phyloP scores from a whole-genome alignment of 2,329 filamentous ascomycete genomes.

The Cytospora leucostoma region DNA sequence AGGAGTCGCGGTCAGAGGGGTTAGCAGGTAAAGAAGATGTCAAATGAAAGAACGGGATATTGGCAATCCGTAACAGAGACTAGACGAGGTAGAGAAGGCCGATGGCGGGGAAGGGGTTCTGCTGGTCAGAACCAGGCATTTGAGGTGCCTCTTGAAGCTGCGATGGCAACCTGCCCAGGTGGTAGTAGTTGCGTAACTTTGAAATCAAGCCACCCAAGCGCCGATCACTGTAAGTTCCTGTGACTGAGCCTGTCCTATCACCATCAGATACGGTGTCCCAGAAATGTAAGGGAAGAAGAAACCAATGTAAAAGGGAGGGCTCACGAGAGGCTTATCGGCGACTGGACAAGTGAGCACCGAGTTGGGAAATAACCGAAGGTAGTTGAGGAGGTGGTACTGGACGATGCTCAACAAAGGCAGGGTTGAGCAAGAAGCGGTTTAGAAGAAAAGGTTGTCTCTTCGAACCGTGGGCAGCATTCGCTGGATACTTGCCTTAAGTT shows the following conservation, averaged over 20 bases:
- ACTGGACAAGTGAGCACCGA: background rate
- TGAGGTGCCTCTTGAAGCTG: too few species aligned
- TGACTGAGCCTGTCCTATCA: background rate
- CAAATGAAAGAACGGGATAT: background rate
- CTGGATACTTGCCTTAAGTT: too few species aligned
- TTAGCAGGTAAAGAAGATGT: background rate
- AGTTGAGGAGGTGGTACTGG: background rate
- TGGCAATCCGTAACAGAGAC: too few species aligned
- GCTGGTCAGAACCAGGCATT: too few species aligned
- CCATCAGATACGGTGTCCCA: background rate
- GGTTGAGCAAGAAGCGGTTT: too few species aligned
- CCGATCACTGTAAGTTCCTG: background rate
- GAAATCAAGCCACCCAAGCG: too few species aligned
- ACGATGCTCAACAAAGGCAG: background rate
- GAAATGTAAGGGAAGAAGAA: background rate
- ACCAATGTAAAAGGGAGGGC: background rate
- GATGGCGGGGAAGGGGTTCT: too few species aligned
- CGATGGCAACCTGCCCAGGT: too few species aligned
- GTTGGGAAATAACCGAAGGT: background rate
- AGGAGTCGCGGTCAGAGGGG: background rate
- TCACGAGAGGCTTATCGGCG: background rate
- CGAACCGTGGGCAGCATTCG: too few species aligned
- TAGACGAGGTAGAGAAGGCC: too few species aligned
- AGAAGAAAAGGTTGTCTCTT: too few species aligned
- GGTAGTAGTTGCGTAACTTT: too few species aligned